Evolutionary conservation across 1,284 basidiomycete genomes (phyloP).

Genomic region (Ceratobasidium papillatum): DNA sequence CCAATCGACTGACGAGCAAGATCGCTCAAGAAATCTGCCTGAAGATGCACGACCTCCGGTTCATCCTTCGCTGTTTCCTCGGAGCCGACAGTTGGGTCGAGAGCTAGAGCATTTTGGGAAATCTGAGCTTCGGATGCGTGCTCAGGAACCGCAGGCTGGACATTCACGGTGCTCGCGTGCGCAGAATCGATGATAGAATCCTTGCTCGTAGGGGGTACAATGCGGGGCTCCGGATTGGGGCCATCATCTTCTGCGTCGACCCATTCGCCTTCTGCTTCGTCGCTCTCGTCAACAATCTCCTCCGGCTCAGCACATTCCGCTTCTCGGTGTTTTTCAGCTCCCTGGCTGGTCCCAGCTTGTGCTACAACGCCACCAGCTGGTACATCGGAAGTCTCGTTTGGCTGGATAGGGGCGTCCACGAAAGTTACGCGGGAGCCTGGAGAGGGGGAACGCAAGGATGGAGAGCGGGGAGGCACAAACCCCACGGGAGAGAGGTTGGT

Average conservation of each 20-base stretch:
- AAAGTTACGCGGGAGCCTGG: conserved; percentile 34
- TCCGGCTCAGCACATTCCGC: background rate
- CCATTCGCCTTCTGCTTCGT: conserved; percentile 18
- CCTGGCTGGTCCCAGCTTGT: background rate
- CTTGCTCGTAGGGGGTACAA: background rate
- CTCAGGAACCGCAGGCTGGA: conserved; percentile 6
- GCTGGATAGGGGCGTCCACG: conserved; percentile 7
- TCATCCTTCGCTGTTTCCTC: background rate
- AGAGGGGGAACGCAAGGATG: conserved; percentile 33
- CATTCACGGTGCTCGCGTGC: background rate
- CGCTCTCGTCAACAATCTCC: conserved; percentile 10
- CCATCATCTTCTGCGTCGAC: conserved; percentile 33
- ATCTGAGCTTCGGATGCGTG: background rate
- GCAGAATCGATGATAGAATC: background rate
- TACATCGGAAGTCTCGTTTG: background rate
- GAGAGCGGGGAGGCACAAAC: conserved; percentile 1
- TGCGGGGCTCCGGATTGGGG: conserved; percentile 23
- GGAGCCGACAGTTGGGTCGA: background rate
- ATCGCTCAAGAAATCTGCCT: background rate
- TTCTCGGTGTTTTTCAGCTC: background rate
- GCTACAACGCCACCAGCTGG: background rate
- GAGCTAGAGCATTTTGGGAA: background rate
- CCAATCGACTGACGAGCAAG: background rate
- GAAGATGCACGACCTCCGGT: conserved; percentile 1
- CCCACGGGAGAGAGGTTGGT: conserved; percentile 11